A percentile compares a stretch with the other conserved stretches of the same genome.
These are phyloP conservation scores for Rehmannia glutinosa DNA, from an alignment of 257 asterid genomes.

Conservation along the genomic window DNA sequence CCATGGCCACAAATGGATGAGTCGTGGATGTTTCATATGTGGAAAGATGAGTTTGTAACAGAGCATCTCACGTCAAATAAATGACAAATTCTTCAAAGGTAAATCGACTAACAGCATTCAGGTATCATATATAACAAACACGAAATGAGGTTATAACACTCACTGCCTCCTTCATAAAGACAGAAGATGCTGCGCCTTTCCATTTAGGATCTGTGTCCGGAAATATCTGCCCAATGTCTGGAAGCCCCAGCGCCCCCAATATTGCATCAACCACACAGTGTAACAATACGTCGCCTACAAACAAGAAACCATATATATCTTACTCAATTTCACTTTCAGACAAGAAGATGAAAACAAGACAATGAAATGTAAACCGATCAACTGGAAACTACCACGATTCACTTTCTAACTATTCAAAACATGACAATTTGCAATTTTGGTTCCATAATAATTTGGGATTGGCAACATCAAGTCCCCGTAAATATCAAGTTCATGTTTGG, in stretches of 20 bases:
- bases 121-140: neutral
- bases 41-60: too few species aligned
- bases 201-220: constrained; percentile 97
- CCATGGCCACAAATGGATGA: too few species aligned
- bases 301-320: neutral
- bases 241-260: constrained; percentile 92
- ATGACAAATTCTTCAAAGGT: neutral
- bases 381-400: neutral
- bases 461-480: too few species aligned
- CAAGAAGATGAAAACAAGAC: neutral
- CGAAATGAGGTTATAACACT: constrained; percentile 23
- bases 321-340: neutral
- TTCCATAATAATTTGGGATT: too few species aligned
- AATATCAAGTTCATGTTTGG: too few species aligned
- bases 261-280: constrained; percentile 98
- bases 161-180: constrained; percentile 84
- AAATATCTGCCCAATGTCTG: constrained; percentile 91
- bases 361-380: neutral
- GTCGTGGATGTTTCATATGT: too few species aligned
- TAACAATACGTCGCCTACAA: constrained; percentile 84
- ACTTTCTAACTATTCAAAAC: neutral
- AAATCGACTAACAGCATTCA: neutral
- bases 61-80: too few species aligned
- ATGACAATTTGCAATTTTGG: too few species aligned
- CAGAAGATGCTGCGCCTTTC: constrained; percentile 93